phyloP scores from a whole-genome alignment of 352 stramenopile genomes.

The Phytophthora cajani region DNA sequence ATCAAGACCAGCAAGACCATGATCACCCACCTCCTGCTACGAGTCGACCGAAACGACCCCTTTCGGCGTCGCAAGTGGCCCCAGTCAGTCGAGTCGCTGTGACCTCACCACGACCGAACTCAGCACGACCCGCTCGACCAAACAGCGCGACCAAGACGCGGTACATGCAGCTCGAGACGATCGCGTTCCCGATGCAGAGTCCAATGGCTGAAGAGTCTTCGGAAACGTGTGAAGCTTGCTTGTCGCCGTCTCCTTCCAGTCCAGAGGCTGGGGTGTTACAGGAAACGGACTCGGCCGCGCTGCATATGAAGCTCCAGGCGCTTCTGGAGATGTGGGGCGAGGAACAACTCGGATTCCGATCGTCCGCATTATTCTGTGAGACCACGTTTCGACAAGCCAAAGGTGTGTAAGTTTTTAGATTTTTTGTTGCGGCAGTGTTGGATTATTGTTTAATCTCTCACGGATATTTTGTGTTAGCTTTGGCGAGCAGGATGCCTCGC shows the following conservation, averaged over 20 bases:
- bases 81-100: conserved; percentile 24
- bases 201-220: not conserved
- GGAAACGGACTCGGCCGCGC: conserved; percentile 27
- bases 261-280: conserved; percentile 7
- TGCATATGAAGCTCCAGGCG: conserved; percentile 52
- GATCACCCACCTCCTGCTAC: not conserved
- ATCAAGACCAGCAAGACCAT: conserved; percentile 19
- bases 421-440: not conserved
- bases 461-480: conserved; percentile 23
- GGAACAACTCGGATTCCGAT: conserved; percentile 62
- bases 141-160: conserved; percentile 49
- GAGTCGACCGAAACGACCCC: conserved; percentile 38
- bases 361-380: conserved; percentile 65
- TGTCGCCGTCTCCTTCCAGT: conserved; percentile 15
- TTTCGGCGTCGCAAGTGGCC: conserved; percentile 44
- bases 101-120: conserved; percentile 18
- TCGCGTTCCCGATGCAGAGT: conserved; percentile 39
- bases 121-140: conserved; percentile 40
- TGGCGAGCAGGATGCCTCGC: conserved; percentile 49
- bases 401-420: conserved; percentile 35
- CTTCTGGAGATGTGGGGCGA: conserved; percentile 63
- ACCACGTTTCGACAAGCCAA: conserved; percentile 65
- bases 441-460: not conserved
- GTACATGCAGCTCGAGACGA: conserved; percentile 35
- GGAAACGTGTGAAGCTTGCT: conserved; percentile 18